Evolutionary conservation across 2,329 filamentous ascomycete genomes (phyloP), one percentile per base, ranked within the genome.

Genomic region (Chrysoporthe austroafricana): DNA sequence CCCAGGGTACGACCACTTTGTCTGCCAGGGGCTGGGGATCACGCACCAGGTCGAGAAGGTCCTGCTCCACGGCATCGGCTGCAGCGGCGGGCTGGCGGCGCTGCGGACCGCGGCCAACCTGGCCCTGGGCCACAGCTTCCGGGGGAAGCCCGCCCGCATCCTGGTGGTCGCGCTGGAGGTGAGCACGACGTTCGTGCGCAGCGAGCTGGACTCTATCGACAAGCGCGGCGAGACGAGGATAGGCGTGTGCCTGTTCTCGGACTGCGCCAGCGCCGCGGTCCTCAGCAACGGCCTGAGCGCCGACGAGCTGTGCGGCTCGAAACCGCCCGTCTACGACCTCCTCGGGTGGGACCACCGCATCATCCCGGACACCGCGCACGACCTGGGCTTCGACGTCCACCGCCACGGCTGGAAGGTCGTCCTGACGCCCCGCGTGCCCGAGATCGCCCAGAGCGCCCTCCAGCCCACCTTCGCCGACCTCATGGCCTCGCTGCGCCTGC

Each of bases 391-490:
- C 71, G 86, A 90, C 70, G 86, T 88, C 26, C 84, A 91, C 73
- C 85, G 88, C 2, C 74, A 83, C 42, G 89, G 89, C 7, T 91
- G 88, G 88, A 91, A 91, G 76, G 88, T 91, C 4, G 80, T 91
- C 11, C 81, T 91, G 26, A 85, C 87, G 0, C 87, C 86, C 3
- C 80, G 84, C 18, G 88, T 91, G 4, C 89, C 89, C 4, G 82
- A 83, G 68, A 74, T 90, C 34, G 83, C 88, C 0, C 79, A 82
- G 9, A 75, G 79, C 8, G 80, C 83, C 1, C 82, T 91, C 9
- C 76, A 77, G 1, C 83, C 85, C 3, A 82, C 85, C 4, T 91
- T 90, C 72, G 72, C 79, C 18, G 81, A 85, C 36, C 81, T 91
- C 16, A 73, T 89, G 43, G 77, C 82, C 6, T 82, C 82, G 8